Conservation (phyloP, 495 filamentous ascomycete genomes). For the Pseudomonodictys pantanalensis region DNA sequence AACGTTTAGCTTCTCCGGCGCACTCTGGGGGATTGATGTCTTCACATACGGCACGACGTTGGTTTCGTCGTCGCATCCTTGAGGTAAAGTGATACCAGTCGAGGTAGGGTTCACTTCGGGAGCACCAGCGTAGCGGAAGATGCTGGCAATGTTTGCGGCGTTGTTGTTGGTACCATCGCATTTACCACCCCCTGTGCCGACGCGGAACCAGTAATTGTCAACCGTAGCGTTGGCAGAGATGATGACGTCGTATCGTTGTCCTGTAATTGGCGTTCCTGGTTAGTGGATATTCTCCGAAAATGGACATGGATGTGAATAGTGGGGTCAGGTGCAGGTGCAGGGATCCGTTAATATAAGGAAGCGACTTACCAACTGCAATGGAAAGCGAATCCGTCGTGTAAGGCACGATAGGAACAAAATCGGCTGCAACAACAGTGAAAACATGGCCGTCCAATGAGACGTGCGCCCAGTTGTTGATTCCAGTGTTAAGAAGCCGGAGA, state of each 20-base stretch:
- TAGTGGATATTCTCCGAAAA: neutral
- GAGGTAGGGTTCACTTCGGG: constrained; percentile 29
- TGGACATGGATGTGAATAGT: neutral
- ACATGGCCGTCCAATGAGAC: constrained; percentile 36
- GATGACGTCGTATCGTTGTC: constrained; percentile 46
- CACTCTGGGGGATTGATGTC: constrained; percentile 22
- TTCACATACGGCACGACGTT: constrained; percentile 34
- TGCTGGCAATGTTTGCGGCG: constrained; percentile 31
- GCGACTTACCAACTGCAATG: constrained; percentile 35
- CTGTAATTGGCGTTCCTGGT: constrained; percentile 7
- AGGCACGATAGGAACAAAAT: constrained; percentile 42
- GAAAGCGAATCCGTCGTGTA: constrained; percentile 32
- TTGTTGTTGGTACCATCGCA: constrained; percentile 36
- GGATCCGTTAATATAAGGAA: neutral
- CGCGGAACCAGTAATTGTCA: constrained; percentile 43
- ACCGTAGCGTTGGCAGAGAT: constrained; percentile 38
- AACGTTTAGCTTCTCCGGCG: constrained; percentile 20
- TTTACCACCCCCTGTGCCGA: constrained; percentile 24
- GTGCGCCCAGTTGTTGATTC: constrained; percentile 33
- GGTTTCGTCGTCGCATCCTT: constrained; percentile 36
- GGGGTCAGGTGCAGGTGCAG: neutral
- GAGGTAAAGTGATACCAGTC: constrained; percentile 16
- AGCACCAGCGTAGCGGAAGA: constrained; percentile 39
- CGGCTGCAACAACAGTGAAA: constrained; percentile 40
- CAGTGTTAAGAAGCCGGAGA: constrained; percentile 42